Conservation (phyloP, 257 asterid species). For the Cordia subcordata region DNA sequence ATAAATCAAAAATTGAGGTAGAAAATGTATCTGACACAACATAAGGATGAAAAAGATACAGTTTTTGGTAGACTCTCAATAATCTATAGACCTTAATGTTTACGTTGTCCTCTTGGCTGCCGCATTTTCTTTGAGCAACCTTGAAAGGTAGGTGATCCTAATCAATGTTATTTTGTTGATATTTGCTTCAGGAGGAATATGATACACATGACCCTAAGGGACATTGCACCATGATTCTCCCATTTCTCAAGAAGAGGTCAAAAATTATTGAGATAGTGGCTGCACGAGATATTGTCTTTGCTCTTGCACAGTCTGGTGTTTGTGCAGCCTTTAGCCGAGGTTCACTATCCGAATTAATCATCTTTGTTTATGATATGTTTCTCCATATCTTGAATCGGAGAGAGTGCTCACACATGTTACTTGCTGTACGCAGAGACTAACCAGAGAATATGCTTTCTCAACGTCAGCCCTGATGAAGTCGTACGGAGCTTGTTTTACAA, state of each 20-base stretch:
- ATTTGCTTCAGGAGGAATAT: constrained; percentile 75
- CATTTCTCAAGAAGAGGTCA: constrained; percentile 90
- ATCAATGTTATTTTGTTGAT: constrained; percentile 5
- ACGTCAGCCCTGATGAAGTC: constrained; percentile 93
- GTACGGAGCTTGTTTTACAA: constrained; percentile 96
- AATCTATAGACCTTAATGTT: too few species aligned
- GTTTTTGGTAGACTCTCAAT: too few species aligned
- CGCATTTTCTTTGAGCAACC: background rate
- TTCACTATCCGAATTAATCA: constrained; percentile 12
- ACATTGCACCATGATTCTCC: constrained; percentile 50
- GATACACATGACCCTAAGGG: constrained; percentile 99
- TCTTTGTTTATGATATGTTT: background rate
- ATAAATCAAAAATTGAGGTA: too few species aligned
- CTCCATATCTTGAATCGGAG: constrained; percentile 4
- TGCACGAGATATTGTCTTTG: constrained; percentile 97
- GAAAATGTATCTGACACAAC: too few species aligned
- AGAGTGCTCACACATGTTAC: constrained; percentile 13
- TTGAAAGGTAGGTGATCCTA: background rate
- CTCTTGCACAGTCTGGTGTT: constrained; percentile 97
- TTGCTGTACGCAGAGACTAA: constrained; percentile 70
- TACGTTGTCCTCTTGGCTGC: too few species aligned
- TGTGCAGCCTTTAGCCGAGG: constrained; percentile 99
- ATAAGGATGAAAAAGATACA: too few species aligned
- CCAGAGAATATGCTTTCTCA: constrained; percentile 93
- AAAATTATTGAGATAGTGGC: constrained; percentile 94